Evolutionary conservation across 2,329 filamentous ascomycete species (phyloP), one percentile per base, ranked within the genome.

Genomic region (Stachybotrys elegans): DNA sequence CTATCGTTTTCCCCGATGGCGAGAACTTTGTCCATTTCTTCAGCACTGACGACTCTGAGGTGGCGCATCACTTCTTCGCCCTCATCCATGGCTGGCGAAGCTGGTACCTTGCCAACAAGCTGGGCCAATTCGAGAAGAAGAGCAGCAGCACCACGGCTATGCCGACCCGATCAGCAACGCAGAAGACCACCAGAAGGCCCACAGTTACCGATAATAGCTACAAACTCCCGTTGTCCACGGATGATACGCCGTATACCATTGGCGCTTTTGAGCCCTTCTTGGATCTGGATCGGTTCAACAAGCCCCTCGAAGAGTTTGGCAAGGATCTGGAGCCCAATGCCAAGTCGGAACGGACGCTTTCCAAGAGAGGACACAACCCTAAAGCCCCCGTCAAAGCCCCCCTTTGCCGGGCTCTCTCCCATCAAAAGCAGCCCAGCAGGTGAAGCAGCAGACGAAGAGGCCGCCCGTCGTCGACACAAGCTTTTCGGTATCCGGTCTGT

Each of bases 11-110:
- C 57, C 69, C 89, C 43, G 84, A 84, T 43, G 86, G 84, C 4
- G 83, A 87, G 42, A 92, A 92, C 53, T 97, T 89, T 58, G 86
- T 95, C 4, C 92, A 97, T 59, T 95, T 92, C 66, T 95, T 97
- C 67, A 84, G 81, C 46, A 88, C 86, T 2, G 88, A 88, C 36
- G 88, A 96, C 54, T 69, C 75, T 5, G 61, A 69, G 1, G 64
- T 82, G 1, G 88, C 87, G 1, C 73, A 76, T n/a, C 68, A 71
- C 13, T 95, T 92, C 66, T 83, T 86, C 56, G 71, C 76, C 14
- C 75, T 76, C 20, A 75, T 95, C 2, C 89, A 95, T 49, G 69
- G 69, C 31, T 96, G 91, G 91, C 80, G 92, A 46, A 94, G 88
- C 62, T 95, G 90, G 89, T 95, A 95, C 57, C 68, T 96, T 7